Conservation (phyloP, 2,329 filamentous ascomycete species). For the Pseudogymnoascus sp. region DNA sequence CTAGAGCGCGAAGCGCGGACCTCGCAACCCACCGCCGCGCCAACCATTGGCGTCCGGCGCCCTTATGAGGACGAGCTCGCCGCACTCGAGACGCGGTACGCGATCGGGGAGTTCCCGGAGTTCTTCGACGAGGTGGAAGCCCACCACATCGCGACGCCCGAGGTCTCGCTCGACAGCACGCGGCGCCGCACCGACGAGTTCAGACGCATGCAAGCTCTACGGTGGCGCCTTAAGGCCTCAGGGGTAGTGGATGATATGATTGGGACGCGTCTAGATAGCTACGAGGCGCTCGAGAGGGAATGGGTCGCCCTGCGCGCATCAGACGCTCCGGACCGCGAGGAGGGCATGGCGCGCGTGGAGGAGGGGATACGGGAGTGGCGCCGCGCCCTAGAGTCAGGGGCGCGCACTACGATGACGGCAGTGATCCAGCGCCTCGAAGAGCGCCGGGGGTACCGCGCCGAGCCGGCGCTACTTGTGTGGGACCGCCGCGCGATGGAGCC, state of each 20-base stretch:
- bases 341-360: conserved; percentile 19
- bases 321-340: conserved; percentile 5
- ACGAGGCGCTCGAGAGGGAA: not conserved
- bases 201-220: not conserved
- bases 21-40: not conserved
- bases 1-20: conserved; percentile 20
- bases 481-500: conserved; percentile 66
- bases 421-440: conserved; percentile 39
- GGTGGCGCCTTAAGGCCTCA: not conserved
- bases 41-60: not conserved
- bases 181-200: not conserved
- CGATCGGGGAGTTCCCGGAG: not conserved
- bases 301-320: not conserved
- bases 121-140: not conserved
- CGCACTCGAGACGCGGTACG: conserved; percentile 10
- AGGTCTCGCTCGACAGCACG: not conserved
- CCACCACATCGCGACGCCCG: not conserved
- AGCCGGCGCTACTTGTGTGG: conserved; percentile 50
- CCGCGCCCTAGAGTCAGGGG: conserved; percentile 9
- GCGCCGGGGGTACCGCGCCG: conserved; percentile 39
- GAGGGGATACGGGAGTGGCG: conserved; percentile 18
- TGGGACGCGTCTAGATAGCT: not conserved
- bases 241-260: not conserved
- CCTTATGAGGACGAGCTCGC: conserved; percentile 11
- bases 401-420: not conserved